Base-by-base conservation (phyloP, 2,329 filamentous ascomycete genomes). In the Annulohypoxylon truncatum region DNA sequence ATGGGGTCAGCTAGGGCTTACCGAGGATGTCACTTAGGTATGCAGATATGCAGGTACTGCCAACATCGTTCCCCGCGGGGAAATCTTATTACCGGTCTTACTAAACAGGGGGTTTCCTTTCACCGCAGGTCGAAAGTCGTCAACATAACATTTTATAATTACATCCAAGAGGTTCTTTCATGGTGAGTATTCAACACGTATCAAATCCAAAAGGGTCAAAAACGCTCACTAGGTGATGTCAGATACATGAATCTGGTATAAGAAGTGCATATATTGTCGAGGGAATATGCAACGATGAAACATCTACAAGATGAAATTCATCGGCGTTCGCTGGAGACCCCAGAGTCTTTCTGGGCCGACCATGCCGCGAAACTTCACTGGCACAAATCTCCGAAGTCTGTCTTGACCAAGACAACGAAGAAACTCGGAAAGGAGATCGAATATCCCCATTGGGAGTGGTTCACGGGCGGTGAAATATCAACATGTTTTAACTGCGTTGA, bases 401-500 rank as follows among this genome's bases (percentile, higher is more conserved):
- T 87, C 0, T 84, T 96, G 20, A 80, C 81, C 2, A 82, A 81
- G 38, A 85, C 83, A 18, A 87, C 84, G 50, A 94, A 92, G 79
- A 87, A 82, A 6, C 82, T 96, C 3, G 79, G 83, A 56, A 86
- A 81, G 69, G 89, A 89, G 60, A 79, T 83, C n/a, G 82, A 83
- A 13, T 90, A 97, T 76, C 85, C 88, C 42, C 89, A 91, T 75
- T 97, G 94, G 94, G 87, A 89, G 68, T 98, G 95, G 95, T 97
- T 97, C 72, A 88, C 92, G 0, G 92, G 89, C 68, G 95, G 94
- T 67, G 89, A 96, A 81, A 92, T 98, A 72, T 96, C 92, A 38
- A 97, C 93, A 0, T 93, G 92, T 71, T 97, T 93, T 82, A 98
- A 97, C 77, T 96, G 93, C 76, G 82, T 97, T 12, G 94, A 97